Percentiles rank a stretch among this genome's conserved stretches.
Conservation (phyloP, 2,329 filamentous ascomycete species). For the Aulographum hederae region DNA sequence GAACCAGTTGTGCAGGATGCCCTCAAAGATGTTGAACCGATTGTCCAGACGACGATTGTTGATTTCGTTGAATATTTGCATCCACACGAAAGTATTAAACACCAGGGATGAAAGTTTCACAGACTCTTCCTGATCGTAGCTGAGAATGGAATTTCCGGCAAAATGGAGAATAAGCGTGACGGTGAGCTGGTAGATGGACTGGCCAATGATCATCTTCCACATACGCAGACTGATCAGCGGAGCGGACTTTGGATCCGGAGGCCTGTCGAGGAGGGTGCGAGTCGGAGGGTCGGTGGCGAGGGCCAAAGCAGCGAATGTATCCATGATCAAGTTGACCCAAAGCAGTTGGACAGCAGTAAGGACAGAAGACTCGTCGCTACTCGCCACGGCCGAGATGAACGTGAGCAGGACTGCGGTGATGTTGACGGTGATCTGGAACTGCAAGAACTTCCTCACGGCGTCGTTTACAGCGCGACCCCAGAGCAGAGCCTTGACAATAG, state of each 20-base stretch:
- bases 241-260: slow-evolving; percentile 57
- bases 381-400: slow-evolving; percentile 72
- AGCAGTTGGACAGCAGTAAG: slow-evolving; percentile 79
- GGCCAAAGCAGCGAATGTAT: slow-evolving; percentile 78
- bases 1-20: slow-evolving; percentile 68
- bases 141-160: slow-evolving; percentile 42
- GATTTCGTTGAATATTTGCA: slow-evolving; percentile 98
- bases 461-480: slow-evolving; percentile 42
- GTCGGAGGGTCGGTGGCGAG: slow-evolving; percentile 82
- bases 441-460: slow-evolving; percentile 23
- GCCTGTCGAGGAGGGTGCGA: slow-evolving; percentile 61
- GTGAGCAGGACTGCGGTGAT: slow-evolving; percentile 77
- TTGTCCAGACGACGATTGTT: slow-evolving; percentile 95
- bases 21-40: slow-evolving; percentile 88
- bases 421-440: slow-evolving; percentile 73
- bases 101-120: slow-evolving; percentile 48
- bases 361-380: slow-evolving; percentile 49
- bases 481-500: slow-evolving; percentile 68
- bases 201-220: slow-evolving; percentile 99
- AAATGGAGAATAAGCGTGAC: slow-evolving; percentile 73
- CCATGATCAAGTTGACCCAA: slow-evolving; percentile 97
- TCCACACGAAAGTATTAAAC: slow-evolving; percentile 98
- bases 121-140: slow-evolving; percentile 22
- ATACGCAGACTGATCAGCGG: slow-evolving; percentile 73
- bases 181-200: slow-evolving; percentile 71